Evolutionary conservation across 495 filamentous ascomycete species (phyloP), one percentile per base, ranked within the genome.

Genomic region (Xylaria grammica): DNA sequence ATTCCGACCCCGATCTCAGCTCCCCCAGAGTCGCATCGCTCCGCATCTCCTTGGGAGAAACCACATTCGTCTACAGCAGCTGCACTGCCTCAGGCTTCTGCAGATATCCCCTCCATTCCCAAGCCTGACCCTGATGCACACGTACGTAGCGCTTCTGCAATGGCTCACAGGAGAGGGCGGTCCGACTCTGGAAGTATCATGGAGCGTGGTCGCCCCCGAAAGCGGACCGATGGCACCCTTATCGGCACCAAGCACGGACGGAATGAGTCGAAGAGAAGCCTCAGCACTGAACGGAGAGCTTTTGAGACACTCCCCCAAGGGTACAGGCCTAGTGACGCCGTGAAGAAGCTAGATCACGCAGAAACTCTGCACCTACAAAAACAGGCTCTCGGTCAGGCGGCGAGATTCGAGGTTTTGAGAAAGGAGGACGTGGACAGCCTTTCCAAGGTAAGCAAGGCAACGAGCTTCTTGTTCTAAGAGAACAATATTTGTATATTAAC

Each of bases 371-470:
- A 72, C 6, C 66, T 92, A 8, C 84, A 84, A 52, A 81, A 82
- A 65, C 88, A 91, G 71, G 90, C 90, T 4, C 74, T 84, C 15
- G 83, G 82, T 29, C 87, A 91, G 70, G 87, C 86, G 1, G 77
- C 84, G 30, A 81, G 84, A 27, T 92, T 91, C 64, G 85, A 90
- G 71, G 84, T 92, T 10, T 77, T 92, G n/a, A 77, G 79, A 48
- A 81, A 83, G 63, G 84, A 86, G 50, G 88, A 91, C 60, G 89
- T 92, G 19, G 86, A 89, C 46, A 77, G 76, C 19, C 76, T 91
- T 17, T 89, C 88, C 13, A 82, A 81, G 73, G 86, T 88, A 78
- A 60, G 80, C 65, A 78, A 60, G 80, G 64, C 46, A 15, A 56
- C 20, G 0, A 44, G 9, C 15, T 3, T 11, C 17, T 59, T 9